Conservation (phyloP, 331 rosid species). For the Malus hybrid region DNA sequence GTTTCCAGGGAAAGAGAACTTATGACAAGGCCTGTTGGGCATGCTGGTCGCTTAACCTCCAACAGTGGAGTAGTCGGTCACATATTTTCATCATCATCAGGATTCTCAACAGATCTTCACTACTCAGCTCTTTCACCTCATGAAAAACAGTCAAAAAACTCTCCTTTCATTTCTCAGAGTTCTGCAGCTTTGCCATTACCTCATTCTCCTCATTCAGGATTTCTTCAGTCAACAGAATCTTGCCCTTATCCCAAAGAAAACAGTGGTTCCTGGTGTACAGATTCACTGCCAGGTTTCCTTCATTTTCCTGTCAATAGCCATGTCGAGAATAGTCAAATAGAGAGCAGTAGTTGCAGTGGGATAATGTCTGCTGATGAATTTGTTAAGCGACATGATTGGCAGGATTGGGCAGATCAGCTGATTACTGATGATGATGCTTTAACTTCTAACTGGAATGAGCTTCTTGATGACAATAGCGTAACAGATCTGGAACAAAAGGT, state of each 20-base stretch:
- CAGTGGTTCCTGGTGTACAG: conserved; percentile 63
- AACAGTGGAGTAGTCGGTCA: conserved; percentile 72
- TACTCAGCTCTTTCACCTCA: conserved; percentile 64
- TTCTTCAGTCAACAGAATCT: conserved; percentile 42
- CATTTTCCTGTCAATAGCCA: conserved; percentile 61
- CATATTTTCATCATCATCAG: conserved; percentile 78
- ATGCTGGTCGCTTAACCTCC: conserved; percentile 48
- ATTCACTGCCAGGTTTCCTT: conserved; percentile 64
- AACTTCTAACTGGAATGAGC: conserved; percentile 77
- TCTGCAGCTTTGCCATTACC: conserved; percentile 40
- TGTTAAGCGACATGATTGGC: conserved; percentile 71
- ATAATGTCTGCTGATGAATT: conserved; percentile 62
- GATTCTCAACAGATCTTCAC: conserved; percentile 74
- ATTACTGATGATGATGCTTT: conserved; percentile 73
- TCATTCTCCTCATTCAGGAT: conserved; percentile 51
- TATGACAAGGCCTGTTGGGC: conserved; percentile 36
- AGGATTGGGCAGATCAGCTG: conserved; percentile 92
- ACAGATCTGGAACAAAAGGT: conserved; percentile 89
- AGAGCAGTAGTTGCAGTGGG: conserved; percentile 49
- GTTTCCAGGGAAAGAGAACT: conserved; percentile 50
- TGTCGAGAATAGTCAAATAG: conserved; percentile 53
- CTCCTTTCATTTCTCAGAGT: conserved; percentile 52
- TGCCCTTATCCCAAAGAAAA: conserved; percentile 51
- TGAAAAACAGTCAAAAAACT: conserved; percentile 43
- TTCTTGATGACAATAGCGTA: conserved; percentile 52